These are phyloP conservation scores for Eucalyptus dawsonii DNA, from an alignment of 345 rosid genomes.

Conservation along the genomic window DNA sequence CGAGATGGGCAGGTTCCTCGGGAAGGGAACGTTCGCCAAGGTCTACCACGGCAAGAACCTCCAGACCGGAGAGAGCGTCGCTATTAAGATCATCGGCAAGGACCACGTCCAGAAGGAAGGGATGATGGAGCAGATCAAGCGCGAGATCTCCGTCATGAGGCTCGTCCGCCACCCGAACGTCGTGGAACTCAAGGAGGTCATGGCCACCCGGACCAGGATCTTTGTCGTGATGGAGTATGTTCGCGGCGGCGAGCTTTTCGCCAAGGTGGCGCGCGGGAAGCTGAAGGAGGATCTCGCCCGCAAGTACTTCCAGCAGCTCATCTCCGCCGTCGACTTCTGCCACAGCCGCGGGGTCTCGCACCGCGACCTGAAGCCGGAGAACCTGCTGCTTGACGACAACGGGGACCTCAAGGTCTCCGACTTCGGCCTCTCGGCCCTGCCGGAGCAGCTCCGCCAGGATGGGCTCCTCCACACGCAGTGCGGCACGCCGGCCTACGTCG, in stretches of 20 bases:
- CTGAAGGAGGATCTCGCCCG: slow-evolving; percentile 52
- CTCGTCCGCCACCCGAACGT: slow-evolving; percentile 70
- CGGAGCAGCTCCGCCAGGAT: slow-evolving; percentile 51
- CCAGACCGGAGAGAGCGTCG: slow-evolving; percentile 39
- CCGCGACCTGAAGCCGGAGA: slow-evolving; percentile 86
- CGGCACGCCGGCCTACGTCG: slow-evolving; percentile 83
- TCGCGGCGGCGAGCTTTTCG: slow-evolving; percentile 65
- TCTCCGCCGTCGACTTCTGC: slow-evolving; percentile 67
- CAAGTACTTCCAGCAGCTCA: slow-evolving; percentile 60
- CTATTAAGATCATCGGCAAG: slow-evolving; percentile 57
- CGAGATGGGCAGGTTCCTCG: slow-evolving; percentile 49
- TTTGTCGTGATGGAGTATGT: slow-evolving; percentile 78
- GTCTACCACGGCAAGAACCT: slow-evolving; percentile 54
- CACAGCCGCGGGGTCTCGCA: slow-evolving; percentile 81
- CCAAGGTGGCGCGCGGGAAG: slow-evolving; percentile 46
- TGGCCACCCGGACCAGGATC: slow-evolving; percentile 64
- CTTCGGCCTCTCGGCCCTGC: slow-evolving; percentile 72
- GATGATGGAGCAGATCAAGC: slow-evolving; percentile 63
- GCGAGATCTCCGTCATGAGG: slow-evolving; percentile 74
- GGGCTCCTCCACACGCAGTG: slow-evolving; percentile 79
- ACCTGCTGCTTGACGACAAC: slow-evolving; percentile 53
- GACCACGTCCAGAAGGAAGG: slow-evolving; percentile 34
- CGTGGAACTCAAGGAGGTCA: slow-evolving; percentile 60
- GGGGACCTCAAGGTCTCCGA: slow-evolving; percentile 66
- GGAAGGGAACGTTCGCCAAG: slow-evolving; percentile 80